Percentiles rank a stretch among this genome's conserved stretches.
These are phyloP conservation scores for Exsudoporus frostii DNA, from an alignment of 768 basidiomycete genomes.

Conservation along the genomic window DNA sequence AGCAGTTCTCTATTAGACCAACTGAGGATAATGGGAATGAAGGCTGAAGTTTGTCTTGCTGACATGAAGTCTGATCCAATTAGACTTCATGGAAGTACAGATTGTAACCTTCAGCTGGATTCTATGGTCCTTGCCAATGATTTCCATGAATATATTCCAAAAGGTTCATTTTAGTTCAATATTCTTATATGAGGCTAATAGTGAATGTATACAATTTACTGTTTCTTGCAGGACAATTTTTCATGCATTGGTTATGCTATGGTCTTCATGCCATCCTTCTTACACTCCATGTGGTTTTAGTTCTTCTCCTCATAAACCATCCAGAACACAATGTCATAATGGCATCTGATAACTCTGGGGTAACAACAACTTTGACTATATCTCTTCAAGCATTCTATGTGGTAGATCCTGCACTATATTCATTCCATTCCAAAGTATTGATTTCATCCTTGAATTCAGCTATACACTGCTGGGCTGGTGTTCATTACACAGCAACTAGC, in stretches of 20 bases:
- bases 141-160: not conserved
- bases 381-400: slow-evolving; percentile 3
- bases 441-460: not conserved
- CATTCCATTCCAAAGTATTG: not conserved
- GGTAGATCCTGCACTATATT: not conserved
- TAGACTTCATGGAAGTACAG: not conserved
- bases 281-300: not conserved
- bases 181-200: not conserved
- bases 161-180: not conserved
- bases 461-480: slow-evolving; percentile 19
- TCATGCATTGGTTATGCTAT: not conserved
- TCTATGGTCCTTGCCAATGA: too few species aligned
- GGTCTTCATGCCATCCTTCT: not conserved
- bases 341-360: not conserved
- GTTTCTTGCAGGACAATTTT: not conserved
- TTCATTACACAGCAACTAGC: slow-evolving; percentile 21
- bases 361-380: not conserved
- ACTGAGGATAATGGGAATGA: not conserved
- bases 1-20: not conserved
- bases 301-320: not conserved
- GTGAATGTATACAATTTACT: not conserved
- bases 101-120: not conserved
- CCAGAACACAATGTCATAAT: not conserved
- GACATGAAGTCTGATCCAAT: not conserved
- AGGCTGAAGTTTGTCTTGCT: not conserved